Conservation (phyloP, 2,329 filamentous ascomycete species). For the Epichloe glyceriae region DNA sequence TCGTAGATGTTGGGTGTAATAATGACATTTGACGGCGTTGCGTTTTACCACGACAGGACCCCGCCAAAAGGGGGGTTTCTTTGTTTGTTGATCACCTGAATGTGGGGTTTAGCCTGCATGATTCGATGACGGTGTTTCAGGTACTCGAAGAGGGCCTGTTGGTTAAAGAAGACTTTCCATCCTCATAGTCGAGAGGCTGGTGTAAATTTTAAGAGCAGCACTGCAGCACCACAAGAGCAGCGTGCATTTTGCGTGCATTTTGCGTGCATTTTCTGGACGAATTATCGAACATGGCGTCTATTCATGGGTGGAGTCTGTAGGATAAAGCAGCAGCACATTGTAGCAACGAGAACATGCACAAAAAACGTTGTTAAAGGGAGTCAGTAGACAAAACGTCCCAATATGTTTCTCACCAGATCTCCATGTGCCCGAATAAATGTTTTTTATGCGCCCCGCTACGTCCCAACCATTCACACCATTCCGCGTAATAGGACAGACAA, state of each 20-base stretch:
- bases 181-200: not conserved
- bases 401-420: too few relatives aligned
- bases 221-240: not conserved
- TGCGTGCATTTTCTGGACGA: not conserved
- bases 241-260: not conserved
- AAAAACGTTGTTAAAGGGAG: too few relatives aligned
- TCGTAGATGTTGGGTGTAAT: constrained; percentile 9
- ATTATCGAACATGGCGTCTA: not conserved
- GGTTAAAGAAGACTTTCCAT: not conserved
- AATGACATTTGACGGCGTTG: constrained; percentile 7
- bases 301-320: not conserved
- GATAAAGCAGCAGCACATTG: not conserved
- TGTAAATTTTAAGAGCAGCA: not conserved
- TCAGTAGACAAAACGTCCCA: too few relatives aligned
- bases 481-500: too few relatives aligned
- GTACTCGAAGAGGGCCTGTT: not conserved
- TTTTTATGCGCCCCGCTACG: too few relatives aligned
- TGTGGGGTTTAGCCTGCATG: not conserved
- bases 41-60: not conserved
- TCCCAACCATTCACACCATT: too few relatives aligned
- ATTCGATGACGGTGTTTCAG: not conserved
- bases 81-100: not conserved
- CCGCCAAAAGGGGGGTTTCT: too few relatives aligned
- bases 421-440: too few relatives aligned
- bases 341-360: too few relatives aligned